Conservation (phyloP, 164 flowering plant genomes). For the Kingdonia uniflora region DNA sequence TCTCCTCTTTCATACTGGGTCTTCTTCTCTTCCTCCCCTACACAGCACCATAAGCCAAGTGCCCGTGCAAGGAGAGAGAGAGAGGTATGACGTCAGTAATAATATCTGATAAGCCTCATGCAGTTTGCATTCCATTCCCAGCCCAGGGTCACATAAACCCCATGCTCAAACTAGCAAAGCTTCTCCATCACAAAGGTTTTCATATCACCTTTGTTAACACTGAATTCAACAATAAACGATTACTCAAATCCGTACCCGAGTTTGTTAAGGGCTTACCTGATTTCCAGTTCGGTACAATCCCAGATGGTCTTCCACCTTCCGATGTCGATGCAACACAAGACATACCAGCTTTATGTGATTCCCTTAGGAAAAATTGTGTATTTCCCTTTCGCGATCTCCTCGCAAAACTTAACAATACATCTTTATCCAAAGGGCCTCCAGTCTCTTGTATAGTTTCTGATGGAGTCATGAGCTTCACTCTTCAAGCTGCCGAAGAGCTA, state of each 20-base stretch:
- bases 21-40: too few relatives aligned
- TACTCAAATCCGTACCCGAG: slow-evolving; percentile 22
- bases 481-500: too few relatives aligned
- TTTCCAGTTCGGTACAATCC: slow-evolving; percentile 19
- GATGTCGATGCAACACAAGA: slow-evolving; percentile 17
- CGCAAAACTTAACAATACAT: slow-evolving; percentile 13
- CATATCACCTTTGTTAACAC: too few relatives aligned
- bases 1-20: too few relatives aligned
- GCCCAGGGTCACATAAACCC: slow-evolving; percentile 25
- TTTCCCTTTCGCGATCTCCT: slow-evolving; percentile 20
- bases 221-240: slow-evolving; percentile 28
- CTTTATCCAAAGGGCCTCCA: slow-evolving; percentile 7
- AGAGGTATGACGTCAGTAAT: neutral
- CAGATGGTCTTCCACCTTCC: slow-evolving; percentile 25
- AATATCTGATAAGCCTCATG: slow-evolving; percentile 12
- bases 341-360: slow-evolving; percentile 5
- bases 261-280: slow-evolving; percentile 14
- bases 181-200: too few relatives aligned
- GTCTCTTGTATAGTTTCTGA: too few relatives aligned
- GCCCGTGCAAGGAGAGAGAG: too few relatives aligned
- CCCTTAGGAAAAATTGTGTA: slow-evolving; percentile 1
- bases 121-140: slow-evolving; percentile 14
- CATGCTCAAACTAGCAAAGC: slow-evolving; percentile 18
- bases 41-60: too few relatives aligned
- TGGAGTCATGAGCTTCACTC: too few relatives aligned